Base-by-base conservation (phyloP, 805 yeast genomes). In the Saturnispora saitoi region DNA sequence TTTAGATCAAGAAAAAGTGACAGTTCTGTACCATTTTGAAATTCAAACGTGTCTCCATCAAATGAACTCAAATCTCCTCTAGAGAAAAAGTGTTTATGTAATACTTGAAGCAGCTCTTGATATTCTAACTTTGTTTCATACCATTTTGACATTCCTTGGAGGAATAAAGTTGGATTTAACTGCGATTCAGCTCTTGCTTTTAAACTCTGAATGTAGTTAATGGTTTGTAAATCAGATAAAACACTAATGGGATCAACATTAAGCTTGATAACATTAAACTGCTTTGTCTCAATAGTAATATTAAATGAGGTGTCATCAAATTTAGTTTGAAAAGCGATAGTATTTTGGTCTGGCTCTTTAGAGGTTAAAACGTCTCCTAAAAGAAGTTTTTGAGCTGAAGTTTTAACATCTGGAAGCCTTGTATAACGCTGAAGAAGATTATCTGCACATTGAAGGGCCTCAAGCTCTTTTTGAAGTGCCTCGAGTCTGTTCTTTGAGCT, bases 131-230 rank as follows among this genome's bases (percentile, higher is more conserved):
- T 37, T 4, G 29, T 20, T 5, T 37, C 17, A 11, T 12, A 37
- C 41, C 41, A 37, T 37, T 37, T 37, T n/a, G 41, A 20, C 44
- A 42, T 31, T 10, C 34, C 34, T 15, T 30, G 44, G 17, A 42
- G 44, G 14, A 42, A 42, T 12, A 42, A 19, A 1, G 44, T 29
- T 3, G 44, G 44, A 29, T 42, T 42, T 29, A 31, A 17, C 20
- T 31, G 34, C 9, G 26, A 14, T 42, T 42, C 36, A 3, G 44
- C 44, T 14, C 29, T 31, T 4, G 15, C 15, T 14, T 30, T 29
- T 15, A 42, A 17, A 19, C n/a, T 5, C 15, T 42, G 17, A 17
- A 42, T 15, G 20, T 29, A 22, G n/a, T 10, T 14, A 5, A 12
- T 4, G 10, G 44, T 42, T 17, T 42, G 34, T 3, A 29, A 31